Conservation (phyloP, 805 yeast genomes). For the Suhomyces kilbournensis region DNA sequence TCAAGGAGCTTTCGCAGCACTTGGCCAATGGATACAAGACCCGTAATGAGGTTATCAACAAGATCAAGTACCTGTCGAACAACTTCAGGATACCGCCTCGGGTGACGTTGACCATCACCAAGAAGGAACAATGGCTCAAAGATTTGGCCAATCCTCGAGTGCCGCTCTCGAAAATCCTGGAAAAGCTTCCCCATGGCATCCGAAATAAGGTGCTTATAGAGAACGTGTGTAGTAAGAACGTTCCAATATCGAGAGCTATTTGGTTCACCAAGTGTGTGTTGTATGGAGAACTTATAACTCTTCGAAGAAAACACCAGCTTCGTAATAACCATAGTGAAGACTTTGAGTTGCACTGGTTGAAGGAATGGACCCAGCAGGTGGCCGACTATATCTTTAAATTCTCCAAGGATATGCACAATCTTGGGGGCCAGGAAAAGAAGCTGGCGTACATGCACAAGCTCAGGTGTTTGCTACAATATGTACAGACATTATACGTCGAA, state of each 20-base stretch:
- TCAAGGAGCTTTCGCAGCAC: slow-evolving; percentile 37
- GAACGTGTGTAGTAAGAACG: slow-evolving; percentile 59
- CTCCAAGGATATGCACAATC: slow-evolving; percentile 37
- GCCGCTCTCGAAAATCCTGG: slow-evolving; percentile 64
- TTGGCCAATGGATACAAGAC: slow-evolving; percentile 35
- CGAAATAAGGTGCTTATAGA: slow-evolving; percentile 71
- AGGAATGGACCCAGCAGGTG: slow-evolving; percentile 89
- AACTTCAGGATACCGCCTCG: slow-evolving; percentile 78
- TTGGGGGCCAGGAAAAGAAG: slow-evolving; percentile 27
- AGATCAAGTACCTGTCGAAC: slow-evolving; percentile 31
- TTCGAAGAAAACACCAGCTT: slow-evolving; percentile 30
- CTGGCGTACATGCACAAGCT: slow-evolving; percentile 49
- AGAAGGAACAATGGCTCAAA: slow-evolving; percentile 79
- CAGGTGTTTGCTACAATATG: slow-evolving; percentile 56
- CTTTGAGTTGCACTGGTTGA: slow-evolving; percentile 62
- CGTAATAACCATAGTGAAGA: slow-evolving; percentile 14
- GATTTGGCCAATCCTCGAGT: slow-evolving; percentile 69
- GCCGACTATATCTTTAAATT: slow-evolving; percentile 55
- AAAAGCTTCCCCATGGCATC: slow-evolving; percentile 88
- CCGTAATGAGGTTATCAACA: slow-evolving; percentile 40
- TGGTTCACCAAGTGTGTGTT: slow-evolving; percentile 92
- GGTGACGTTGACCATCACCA: slow-evolving; percentile 85
- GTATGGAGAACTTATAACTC: slow-evolving; percentile 47
- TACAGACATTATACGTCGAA: slow-evolving; percentile 67
- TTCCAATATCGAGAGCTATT: slow-evolving; percentile 78